Base-by-base conservation (phyloP, 2,329 filamentous ascomycete species). In the Ophioceras dolichostomum region DNA sequence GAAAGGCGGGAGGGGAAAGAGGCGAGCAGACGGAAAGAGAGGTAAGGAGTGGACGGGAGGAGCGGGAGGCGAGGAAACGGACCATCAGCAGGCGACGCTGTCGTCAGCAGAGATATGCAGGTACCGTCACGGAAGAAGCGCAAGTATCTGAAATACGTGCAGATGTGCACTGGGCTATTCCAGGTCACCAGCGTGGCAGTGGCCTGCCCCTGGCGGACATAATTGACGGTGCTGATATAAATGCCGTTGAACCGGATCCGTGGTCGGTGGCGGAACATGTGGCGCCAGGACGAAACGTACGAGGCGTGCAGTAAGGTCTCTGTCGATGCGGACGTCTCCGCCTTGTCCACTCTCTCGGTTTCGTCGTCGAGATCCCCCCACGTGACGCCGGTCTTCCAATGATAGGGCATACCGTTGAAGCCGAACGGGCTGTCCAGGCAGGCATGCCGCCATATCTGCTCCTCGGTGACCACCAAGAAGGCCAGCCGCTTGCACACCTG, bases 181-280 rank as follows among this genome's bases (percentile, higher is more conserved):
- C 88, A 94, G 1, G 83, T 80, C 14, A 81, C 62, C 38, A 77
- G 78, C 45, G 78, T 80, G 16, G 73, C 70, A 3, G 76, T 79
- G 10, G 79, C 70, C 41, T 82, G 82, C 22, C 91, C 91, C 0
- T 85, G 66, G 18, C 91, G 83, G 35, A 85, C 77, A 60, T 98
- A 98, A 62, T 96, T 96, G 41, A 94, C 87, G 0, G 89, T 96
- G 57, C 79, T 85, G 58, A 98, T 96, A 62, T 98, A 98, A 59
- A 86, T 83, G 19, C 91, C 91, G 50, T 91, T 91, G 67, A 94
- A 98, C 40, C 91, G 84, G 42, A 96, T 71, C 31, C 91, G 79
- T 3, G 91, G 89, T 12, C 87, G 81, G 5, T 67, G 65, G 28
- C 82, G 83, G 62, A 94, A 94, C 64, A 94, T 84, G 37, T 64